Conservation (phyloP, 2,329 filamentous ascomycete species). For the Colletotrichum cordylinicola region DNA sequence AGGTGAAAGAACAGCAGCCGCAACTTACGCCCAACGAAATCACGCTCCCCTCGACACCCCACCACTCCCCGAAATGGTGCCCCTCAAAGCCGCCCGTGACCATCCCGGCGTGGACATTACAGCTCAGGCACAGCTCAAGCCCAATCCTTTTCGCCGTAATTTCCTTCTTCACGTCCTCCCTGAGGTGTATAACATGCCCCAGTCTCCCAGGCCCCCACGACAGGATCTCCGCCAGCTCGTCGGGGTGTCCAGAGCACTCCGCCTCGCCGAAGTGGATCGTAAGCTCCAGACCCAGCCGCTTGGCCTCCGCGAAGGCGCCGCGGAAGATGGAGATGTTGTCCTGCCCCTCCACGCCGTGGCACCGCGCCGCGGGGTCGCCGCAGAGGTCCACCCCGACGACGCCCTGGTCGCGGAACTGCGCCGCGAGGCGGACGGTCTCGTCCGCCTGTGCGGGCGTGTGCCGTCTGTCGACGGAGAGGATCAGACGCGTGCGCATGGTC, state of each 20-base stretch:
- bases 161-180: constrained; percentile 61
- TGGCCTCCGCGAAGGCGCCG: constrained; percentile 63
- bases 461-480: constrained; percentile 77
- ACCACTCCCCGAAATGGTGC: constrained; percentile 83
- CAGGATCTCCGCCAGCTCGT: constrained; percentile 70
- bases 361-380: constrained; percentile 66
- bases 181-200: constrained; percentile 81
- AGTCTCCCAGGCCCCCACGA: constrained; percentile 71
- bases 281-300: constrained; percentile 59
- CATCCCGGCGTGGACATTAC: constrained; percentile 81
- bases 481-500: constrained; percentile 66
- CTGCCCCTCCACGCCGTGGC: constrained; percentile 57
- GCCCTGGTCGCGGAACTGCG: constrained; percentile 54
- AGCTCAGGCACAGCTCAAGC: constrained; percentile 79
- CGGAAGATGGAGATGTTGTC: constrained; percentile 67
- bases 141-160: constrained; percentile 62
- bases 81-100: constrained; percentile 68
- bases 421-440: constrained; percentile 69
- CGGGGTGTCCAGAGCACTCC: constrained; percentile 56
- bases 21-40: constrained; percentile 73
- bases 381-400: constrained; percentile 82
- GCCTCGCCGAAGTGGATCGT: constrained; percentile 84
- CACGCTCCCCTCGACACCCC: constrained; percentile 58
- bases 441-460: constrained; percentile 63
- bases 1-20: not conserved